Conservation (phyloP, 371 early-diverging fungal genomes). For the Dinochytrium kinnereticum region DNA sequence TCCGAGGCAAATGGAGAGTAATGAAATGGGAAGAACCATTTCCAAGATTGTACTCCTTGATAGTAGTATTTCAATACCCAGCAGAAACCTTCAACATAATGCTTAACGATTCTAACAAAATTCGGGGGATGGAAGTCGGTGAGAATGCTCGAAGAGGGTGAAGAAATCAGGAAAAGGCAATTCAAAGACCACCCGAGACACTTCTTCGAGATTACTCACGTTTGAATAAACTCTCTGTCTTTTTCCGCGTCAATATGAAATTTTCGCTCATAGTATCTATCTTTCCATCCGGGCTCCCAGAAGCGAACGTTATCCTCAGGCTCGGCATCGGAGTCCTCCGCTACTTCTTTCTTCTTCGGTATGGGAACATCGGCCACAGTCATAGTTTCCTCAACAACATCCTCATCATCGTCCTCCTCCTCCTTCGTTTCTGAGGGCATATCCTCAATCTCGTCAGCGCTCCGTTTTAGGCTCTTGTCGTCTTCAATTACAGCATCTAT, state of each 20-base stretch:
- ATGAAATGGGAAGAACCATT: conserved; percentile 98
- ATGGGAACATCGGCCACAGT: conserved; percentile 44
- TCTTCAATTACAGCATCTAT: conserved; percentile 26
- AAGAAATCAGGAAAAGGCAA: no score
- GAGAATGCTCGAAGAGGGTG: background rate
- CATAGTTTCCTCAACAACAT: conserved; percentile 44
- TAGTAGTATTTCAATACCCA: conserved; percentile 99
- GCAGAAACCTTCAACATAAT: conserved; percentile 96
- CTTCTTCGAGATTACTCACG: no score
- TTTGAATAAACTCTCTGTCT: conserved; percentile 61
- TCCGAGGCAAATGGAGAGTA: conserved; percentile 97
- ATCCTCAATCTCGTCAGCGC: conserved; percentile 41
- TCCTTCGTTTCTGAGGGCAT: conserved; percentile 42
- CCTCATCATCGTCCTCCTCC: conserved; percentile 41
- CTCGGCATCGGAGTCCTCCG: conserved; percentile 68
- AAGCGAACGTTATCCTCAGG: conserved; percentile 77
- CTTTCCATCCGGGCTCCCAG: conserved; percentile 90
- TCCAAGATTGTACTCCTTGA: conserved; percentile 95
- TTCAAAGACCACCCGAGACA: no score
- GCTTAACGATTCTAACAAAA: conserved; percentile 69
- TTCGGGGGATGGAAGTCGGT: background rate
- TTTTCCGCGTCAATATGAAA: conserved; percentile 69
- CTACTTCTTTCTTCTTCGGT: conserved; percentile 55
- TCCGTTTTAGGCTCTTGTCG: conserved; percentile 38
- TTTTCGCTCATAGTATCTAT: conserved; percentile 86